Conservation (phyloP, 2,329 filamentous ascomycete species). For the Fusarium sp. region DNA sequence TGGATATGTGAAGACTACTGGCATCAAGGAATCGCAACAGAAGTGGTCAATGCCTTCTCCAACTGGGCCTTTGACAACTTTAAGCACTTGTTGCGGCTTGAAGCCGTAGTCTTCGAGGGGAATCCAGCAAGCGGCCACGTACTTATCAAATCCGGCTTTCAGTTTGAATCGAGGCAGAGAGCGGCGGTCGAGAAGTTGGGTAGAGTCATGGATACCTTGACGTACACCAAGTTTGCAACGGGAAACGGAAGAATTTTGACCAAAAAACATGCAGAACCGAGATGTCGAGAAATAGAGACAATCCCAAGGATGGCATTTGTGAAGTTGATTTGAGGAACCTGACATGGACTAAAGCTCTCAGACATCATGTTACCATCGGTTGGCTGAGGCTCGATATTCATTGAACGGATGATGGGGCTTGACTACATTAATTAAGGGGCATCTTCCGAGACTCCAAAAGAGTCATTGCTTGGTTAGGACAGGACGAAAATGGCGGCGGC, state of each 20-base stretch:
- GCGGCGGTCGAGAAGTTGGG: neutral
- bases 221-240: neutral
- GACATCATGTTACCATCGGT: neutral
- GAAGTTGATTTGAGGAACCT: neutral
- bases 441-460: too few relatives aligned
- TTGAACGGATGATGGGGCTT: too few relatives aligned
- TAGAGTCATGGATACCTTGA: neutral
- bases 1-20: neutral
- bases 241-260: neutral
- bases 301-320: neutral
- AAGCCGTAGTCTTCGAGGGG: neutral
- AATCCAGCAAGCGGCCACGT: neutral
- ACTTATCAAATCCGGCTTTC: neutral
- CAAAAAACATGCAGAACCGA: neutral
- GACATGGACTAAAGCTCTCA: neutral
- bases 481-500: neutral
- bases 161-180: neutral
- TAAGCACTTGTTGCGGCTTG: neutral
- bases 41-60: neutral
- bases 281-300: neutral
- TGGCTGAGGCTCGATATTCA: too few relatives aligned
- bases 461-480: neutral
- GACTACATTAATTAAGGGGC: too few relatives aligned
- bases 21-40: neutral
- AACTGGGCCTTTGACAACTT: neutral